Percentiles rank a stretch among this genome's conserved stretches.
Conservation (phyloP, 1,139 yeast species). For the Tardiomyces depauwii region DNA sequence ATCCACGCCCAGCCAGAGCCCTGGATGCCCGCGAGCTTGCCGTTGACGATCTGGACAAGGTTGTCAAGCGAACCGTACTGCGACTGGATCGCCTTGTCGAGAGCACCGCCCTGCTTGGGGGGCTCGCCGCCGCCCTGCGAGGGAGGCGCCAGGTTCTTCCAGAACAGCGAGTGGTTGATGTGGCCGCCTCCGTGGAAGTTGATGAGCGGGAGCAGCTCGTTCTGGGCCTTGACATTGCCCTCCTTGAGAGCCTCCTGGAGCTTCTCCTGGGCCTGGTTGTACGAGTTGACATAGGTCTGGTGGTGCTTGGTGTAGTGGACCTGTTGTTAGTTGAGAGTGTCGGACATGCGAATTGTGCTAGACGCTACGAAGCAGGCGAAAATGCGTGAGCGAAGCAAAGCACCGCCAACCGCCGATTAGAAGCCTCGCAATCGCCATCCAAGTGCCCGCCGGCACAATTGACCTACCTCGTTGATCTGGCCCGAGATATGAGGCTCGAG, state of each 20-base stretch:
- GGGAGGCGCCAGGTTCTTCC: constrained; percentile 84
- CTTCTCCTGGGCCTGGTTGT: constrained; percentile 74
- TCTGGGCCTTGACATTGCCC: constrained; percentile 58
- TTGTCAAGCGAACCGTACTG: constrained; percentile 75
- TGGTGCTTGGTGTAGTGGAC: constrained; percentile 86
- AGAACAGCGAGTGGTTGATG: constrained; percentile 76
- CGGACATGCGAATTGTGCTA: no score
- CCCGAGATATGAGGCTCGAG: constrained; percentile 88
- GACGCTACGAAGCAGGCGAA: background rate
- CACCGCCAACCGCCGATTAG: no score
- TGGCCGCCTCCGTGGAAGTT: constrained; percentile 96
- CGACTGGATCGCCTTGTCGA: constrained; percentile 50
- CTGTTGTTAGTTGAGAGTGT: constrained; percentile 3
- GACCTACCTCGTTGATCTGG: constrained; percentile 56
- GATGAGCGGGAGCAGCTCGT: constrained; percentile 62
- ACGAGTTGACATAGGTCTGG: constrained; percentile 87
- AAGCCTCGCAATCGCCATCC: no score
- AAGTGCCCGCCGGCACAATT: no score
- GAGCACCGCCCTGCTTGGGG: constrained; percentile 46
- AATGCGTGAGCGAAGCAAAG: no score
- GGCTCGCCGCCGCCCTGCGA: constrained; percentile 79
- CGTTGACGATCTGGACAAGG: constrained; percentile 56
- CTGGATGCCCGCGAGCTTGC: constrained; percentile 82
- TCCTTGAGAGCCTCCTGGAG: constrained; percentile 56
- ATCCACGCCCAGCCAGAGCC: constrained; percentile 98